A percentile compares a stretch with the other conserved stretches of the same genome.
These are phyloP conservation scores for Lentinus brumalis DNA, from an alignment of 768 basidiomycete species.

Conservation along the genomic window DNA sequence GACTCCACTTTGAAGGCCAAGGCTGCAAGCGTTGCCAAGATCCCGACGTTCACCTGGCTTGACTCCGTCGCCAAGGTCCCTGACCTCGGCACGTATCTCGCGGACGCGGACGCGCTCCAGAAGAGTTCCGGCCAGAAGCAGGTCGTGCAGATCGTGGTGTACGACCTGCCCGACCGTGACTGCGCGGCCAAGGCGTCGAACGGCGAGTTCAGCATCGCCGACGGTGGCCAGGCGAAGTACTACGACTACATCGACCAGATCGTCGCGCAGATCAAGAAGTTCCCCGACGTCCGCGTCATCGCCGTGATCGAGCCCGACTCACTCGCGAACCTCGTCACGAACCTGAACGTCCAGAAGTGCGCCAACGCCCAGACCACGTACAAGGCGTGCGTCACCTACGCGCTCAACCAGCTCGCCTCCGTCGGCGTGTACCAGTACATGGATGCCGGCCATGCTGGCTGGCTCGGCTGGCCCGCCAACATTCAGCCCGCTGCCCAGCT, in stretches of 20 bases:
- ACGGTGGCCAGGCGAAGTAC: slow-evolving; percentile 59
- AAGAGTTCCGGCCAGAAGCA: slow-evolving; percentile 50
- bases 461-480: slow-evolving; percentile 72
- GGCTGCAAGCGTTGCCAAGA: slow-evolving; percentile 53
- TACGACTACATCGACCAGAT: slow-evolving; percentile 62
- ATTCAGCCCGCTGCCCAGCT: slow-evolving; percentile 57
- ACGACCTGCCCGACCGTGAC: slow-evolving; percentile 66
- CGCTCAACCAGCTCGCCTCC: slow-evolving; percentile 54
- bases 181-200: slow-evolving; percentile 67
- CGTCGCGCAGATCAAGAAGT: slow-evolving; percentile 50
- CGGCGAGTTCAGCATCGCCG: slow-evolving; percentile 62
- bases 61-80: slow-evolving; percentile 58
- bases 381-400: slow-evolving; percentile 53
- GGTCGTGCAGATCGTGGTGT: slow-evolving; percentile 42
- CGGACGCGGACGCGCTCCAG: slow-evolving; percentile 49
- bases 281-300: slow-evolving; percentile 62
- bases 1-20: slow-evolving; percentile 52
- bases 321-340: slow-evolving; percentile 69
- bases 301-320: slow-evolving; percentile 71
- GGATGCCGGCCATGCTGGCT: slow-evolving; percentile 65
- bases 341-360: slow-evolving; percentile 61
- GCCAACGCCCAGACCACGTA: slow-evolving; percentile 54
- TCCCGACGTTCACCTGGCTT: slow-evolving; percentile 67
- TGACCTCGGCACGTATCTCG: slow-evolving; percentile 56
- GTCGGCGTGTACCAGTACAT: slow-evolving; percentile 63